Conservation (phyloP, 495 filamentous ascomycete genomes). For the Wilcoxina mikolae region DNA sequence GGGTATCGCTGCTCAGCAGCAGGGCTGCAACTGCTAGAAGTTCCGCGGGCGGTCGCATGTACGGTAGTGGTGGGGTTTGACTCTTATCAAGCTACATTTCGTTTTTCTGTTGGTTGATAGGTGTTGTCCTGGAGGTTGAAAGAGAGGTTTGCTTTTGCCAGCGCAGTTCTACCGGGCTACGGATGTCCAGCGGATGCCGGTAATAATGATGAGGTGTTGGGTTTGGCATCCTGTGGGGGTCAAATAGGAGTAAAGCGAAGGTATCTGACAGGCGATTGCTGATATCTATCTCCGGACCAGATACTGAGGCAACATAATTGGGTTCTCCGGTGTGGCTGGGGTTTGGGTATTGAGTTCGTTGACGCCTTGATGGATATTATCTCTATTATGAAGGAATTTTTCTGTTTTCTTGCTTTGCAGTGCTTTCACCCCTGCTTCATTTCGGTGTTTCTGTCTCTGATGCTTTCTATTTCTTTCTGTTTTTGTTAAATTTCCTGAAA, state of each 20-base stretch:
- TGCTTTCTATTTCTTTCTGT: not conserved
- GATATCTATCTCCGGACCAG: not conserved
- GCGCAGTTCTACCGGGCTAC: not conserved
- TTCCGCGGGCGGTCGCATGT: conserved; percentile 10
- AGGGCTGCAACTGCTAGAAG: conserved; percentile 28
- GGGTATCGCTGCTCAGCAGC: conserved; percentile 19
- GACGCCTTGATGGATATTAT: not conserved
- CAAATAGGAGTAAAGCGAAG: too few relatives aligned
- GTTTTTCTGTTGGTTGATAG: conserved; percentile 4
- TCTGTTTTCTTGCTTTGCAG: not conserved
- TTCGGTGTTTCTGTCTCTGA: not conserved
- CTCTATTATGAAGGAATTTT: not conserved
- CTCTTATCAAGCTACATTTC: not conserved
- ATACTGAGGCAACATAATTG: not conserved
- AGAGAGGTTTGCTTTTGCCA: not conserved
- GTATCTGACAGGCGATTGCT: not conserved
- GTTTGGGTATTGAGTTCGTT: not conserved
- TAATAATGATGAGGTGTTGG: not conserved
- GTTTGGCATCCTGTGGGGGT: not conserved
- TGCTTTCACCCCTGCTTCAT: too few relatives aligned
- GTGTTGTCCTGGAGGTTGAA: not conserved
- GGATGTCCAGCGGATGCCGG: not conserved
- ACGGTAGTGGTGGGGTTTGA: conserved; percentile 3
- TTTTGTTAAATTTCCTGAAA: not conserved
- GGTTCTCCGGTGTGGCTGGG: not conserved